A percentile compares a stretch with the other conserved stretches of the same genome.
Conservation (phyloP, 2,329 filamentous ascomycete species). For the Herpomyces periplanetae region DNA sequence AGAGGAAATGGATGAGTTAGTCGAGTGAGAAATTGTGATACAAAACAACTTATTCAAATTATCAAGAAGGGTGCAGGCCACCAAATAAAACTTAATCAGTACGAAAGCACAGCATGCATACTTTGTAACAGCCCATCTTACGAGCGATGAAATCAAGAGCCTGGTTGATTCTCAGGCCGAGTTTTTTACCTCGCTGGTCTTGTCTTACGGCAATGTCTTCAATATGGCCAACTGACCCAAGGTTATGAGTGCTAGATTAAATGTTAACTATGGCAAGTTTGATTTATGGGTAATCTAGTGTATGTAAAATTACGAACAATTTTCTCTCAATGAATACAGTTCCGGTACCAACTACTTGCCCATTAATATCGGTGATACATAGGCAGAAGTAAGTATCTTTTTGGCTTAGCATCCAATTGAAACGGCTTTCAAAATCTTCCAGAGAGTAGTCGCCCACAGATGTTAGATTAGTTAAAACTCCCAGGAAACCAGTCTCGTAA, state of each 20-base stretch:
- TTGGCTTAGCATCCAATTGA: conserved; percentile 34
- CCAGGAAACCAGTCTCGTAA: conserved; percentile 45
- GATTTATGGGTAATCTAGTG: too few species aligned
- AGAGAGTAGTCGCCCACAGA: conserved; percentile 56
- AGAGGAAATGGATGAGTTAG: too few species aligned
- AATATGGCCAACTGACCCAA: conserved; percentile 64
- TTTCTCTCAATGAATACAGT: conserved; percentile 72
- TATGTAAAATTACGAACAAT: conserved; percentile 23
- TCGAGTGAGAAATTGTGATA: too few species aligned
- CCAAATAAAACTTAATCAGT: too few species aligned
- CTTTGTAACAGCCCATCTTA: conserved; percentile 72
- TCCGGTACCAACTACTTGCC: conserved; percentile 50
- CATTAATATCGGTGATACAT: conserved; percentile 33
- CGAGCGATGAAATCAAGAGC: conserved; percentile 59
- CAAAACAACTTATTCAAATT: too few species aligned
- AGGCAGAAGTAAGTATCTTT: conserved; percentile 51
- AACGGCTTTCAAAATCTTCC: conserved; percentile 34
- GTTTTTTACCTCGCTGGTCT: conserved; percentile 86
- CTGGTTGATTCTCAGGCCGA: conserved; percentile 68
- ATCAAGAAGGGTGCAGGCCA: too few species aligned
- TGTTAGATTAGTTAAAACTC: conserved; percentile 61
- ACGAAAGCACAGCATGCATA: too few species aligned
- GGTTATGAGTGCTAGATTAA: conserved; percentile 42
- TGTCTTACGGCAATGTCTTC: conserved; percentile 86
- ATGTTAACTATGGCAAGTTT: too few species aligned